These are phyloP conservation scores for Calendula officinalis DNA, from an alignment of 129 eudicot species.

Conservation along the genomic window DNA sequence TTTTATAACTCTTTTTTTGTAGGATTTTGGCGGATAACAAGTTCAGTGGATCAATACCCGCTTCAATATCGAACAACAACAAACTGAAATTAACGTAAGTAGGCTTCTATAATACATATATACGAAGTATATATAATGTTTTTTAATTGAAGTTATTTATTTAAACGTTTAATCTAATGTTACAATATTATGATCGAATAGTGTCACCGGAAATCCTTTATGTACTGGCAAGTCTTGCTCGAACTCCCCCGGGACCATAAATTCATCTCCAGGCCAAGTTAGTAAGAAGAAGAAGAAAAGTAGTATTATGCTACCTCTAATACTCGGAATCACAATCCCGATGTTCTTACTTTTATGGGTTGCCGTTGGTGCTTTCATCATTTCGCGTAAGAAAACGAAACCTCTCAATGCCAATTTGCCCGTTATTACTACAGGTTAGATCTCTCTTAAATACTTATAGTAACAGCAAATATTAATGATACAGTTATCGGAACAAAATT, in stretches of 20 bases:
- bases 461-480: too few species aligned
- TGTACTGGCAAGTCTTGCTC: too few species aligned
- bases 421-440: conserved; percentile 35
- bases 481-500: too few species aligned
- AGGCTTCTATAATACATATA: neutral
- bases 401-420: conserved; percentile 15
- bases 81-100: neutral
- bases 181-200: neutral
- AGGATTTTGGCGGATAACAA: neutral
- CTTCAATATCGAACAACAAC: neutral
- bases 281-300: conserved; percentile 25
- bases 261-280: conserved; percentile 8
- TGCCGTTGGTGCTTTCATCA: conserved; percentile 10
- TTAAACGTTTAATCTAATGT: neutral
- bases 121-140: too few species aligned
- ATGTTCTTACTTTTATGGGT: conserved; percentile 33
- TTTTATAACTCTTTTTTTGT: neutral
- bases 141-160: neutral
- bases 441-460: neutral
- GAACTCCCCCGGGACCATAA: neutral
- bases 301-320: conserved; percentile 26
- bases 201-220: neutral
- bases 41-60: neutral
- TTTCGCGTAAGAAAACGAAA: conserved; percentile 23
- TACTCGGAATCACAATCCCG: conserved; percentile 44